A percentile compares a stretch with the other conserved stretches of the same genome.
phyloP scores from a whole-genome alignment of 768 basidiomycete species.

The Leucosporidium scottii region DNA sequence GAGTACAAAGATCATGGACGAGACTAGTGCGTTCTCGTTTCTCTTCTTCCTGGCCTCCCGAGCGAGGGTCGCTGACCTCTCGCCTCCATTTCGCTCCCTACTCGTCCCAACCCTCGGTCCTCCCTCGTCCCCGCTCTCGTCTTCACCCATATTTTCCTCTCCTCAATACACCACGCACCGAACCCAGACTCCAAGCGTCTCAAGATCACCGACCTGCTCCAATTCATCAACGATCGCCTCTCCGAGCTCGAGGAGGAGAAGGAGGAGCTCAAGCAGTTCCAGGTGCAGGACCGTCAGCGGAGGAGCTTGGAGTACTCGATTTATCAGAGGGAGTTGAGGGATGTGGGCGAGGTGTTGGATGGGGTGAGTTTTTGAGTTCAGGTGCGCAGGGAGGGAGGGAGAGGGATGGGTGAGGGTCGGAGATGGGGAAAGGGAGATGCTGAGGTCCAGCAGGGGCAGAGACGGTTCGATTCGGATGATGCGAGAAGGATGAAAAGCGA shows the following conservation, averaged over 20 bases:
- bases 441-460: too few relatives aligned
- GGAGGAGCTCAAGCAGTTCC: slow-evolving; percentile 92
- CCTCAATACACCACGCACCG: background rate
- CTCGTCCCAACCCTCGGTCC: background rate
- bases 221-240: slow-evolving; percentile 83
- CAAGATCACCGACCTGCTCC: slow-evolving; percentile 83
- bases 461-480: background rate
- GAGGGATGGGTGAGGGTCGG: background rate
- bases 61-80: background rate
- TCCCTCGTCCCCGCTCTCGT: background rate
- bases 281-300: slow-evolving; percentile 88
- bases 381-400: background rate
- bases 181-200: slow-evolving; percentile 67
- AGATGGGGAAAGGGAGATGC: background rate
- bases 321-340: slow-evolving; percentile 82
- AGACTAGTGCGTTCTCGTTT: slow-evolving; percentile 51
- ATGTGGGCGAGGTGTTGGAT: slow-evolving; percentile 71
- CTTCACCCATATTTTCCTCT: too few relatives aligned
- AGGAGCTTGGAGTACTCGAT: slow-evolving; percentile 91
- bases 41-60: background rate
- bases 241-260: slow-evolving; percentile 95
- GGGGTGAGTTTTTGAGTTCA: slow-evolving; percentile 7
- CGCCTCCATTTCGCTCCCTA: background rate
- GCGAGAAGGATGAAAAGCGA: too few relatives aligned
- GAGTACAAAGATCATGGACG: slow-evolving; percentile 91